Base-by-base conservation (phyloP, 257 asterid genomes). In the Nicotiana undulata region DNA sequence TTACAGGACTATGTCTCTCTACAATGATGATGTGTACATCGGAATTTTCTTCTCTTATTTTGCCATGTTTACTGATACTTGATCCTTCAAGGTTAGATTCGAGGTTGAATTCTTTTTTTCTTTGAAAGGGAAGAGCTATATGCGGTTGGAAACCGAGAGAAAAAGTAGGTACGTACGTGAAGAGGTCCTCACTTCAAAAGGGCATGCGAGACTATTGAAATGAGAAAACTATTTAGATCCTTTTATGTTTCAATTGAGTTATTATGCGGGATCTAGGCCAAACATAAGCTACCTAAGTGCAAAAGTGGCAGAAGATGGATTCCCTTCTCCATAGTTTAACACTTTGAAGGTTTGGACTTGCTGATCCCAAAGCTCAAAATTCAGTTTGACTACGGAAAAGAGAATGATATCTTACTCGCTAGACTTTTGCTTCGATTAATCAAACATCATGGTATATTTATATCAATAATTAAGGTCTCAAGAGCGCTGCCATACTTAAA, bases 301-400 rank as follows among this genome's bases (percentile, higher is more conserved):
- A 82, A 82, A 92, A 87, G 82, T 95, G 99, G 98, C 98, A 95
- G 86, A 93, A 88, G 84, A 46, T 95, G 97, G 97, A 91, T 91
- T 93, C 85, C 98, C 99, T 49, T 95, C 99, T 80, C 99, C 98
- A 5, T 95, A 93, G 85, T 86, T 93, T 91, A 93, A 95, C 46
- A 92, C 97, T 0, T 89, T 1, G 93, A 88, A 85, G 86, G 72
- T 81, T 95, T 51, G 95, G 93, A 79, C 84, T 86, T 20, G 85
- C 85, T 13, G 97, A 93, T 72, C 91, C 92, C 5, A 95, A 90
- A 86, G 90, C 96, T 77, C 89, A 96, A 58, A 95, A 95, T 85
- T 84, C 49, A 93, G 97, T 84, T 89, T 95, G 88, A 93, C 97
- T 7, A 83, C 91, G 89, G 98, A 93, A 87, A 95, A 91, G 91